These are phyloP conservation scores for Microdochium trichocladiopsis DNA, from an alignment of 2,329 filamentous ascomycete genomes.

Conservation along the genomic window DNA sequence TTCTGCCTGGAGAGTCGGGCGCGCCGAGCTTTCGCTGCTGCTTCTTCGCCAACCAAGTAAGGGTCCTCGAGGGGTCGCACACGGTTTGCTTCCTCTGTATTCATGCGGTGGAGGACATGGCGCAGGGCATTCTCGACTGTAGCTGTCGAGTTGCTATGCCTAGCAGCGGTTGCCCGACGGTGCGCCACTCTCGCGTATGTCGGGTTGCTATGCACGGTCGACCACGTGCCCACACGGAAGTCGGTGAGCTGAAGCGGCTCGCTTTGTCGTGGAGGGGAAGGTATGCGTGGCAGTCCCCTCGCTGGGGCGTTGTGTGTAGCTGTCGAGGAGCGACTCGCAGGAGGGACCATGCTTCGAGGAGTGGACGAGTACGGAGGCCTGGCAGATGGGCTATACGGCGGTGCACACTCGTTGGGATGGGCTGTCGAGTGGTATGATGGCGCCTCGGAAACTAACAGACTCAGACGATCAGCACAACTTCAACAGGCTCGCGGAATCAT, in stretches of 20 bases:
- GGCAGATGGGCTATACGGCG: slow-evolving; percentile 39
- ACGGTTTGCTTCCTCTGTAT: slow-evolving; percentile 11
- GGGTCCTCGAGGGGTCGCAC: slow-evolving; percentile 57
- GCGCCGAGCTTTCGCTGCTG: slow-evolving; percentile 48
- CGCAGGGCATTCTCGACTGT: slow-evolving; percentile 15
- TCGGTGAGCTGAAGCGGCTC: slow-evolving; percentile 36
- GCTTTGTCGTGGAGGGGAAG: slow-evolving; percentile 26
- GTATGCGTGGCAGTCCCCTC: slow-evolving; percentile 44
- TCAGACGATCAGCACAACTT: no score
- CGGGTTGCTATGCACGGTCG: slow-evolving; percentile 44
- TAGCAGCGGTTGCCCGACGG: slow-evolving; percentile 38
- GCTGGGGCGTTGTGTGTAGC: slow-evolving; percentile 19
- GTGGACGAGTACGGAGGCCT: slow-evolving; percentile 10
- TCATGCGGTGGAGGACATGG: slow-evolving; percentile 14
- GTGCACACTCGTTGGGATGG: slow-evolving; percentile 37
- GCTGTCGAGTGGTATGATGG: slow-evolving; percentile 57
- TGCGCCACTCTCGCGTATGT: slow-evolving; percentile 58
- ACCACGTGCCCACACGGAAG: slow-evolving; percentile 55
- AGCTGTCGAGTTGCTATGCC: slow-evolving; percentile 10
- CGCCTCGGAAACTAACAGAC: slow-evolving; percentile 50
- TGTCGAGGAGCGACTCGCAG: slow-evolving; percentile 22
- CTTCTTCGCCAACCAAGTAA: slow-evolving; percentile 59
- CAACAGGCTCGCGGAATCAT: no score
- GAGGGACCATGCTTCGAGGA: slow-evolving; percentile 21
- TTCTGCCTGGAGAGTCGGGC: slow-evolving; percentile 51